Percentiles rank a stretch among this genome's conserved stretches.
phyloP scores from a whole-genome alignment of 257 asterid species.

The Anisodus acutangulus region DNA sequence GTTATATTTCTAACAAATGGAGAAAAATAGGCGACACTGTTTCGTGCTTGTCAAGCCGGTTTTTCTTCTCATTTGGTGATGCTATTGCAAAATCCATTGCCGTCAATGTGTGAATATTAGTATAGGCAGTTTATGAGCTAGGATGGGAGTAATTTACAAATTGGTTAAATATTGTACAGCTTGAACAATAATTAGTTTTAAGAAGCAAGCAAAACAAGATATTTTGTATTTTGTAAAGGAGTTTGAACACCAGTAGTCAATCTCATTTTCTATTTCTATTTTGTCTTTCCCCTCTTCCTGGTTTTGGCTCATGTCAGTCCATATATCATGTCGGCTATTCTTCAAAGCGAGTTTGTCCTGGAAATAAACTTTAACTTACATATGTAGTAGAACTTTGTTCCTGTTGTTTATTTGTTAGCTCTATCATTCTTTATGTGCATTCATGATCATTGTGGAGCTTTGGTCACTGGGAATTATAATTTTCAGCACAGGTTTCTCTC shows the following conservation, averaged over 20 bases:
- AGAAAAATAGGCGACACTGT: background rate
- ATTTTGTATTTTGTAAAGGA: constrained; percentile 23
- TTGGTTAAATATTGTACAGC: constrained; percentile 38
- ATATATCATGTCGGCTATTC: background rate
- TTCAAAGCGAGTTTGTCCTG: background rate
- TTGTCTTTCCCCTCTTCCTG: constrained; percentile 9
- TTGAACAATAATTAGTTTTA: constrained; percentile 32
- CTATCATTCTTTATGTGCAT: constrained; percentile 5
- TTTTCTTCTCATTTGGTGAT: background rate
- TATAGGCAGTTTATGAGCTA: constrained; percentile 29
- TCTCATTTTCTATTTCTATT: background rate
- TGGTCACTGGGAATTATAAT: background rate
- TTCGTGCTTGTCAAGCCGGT: constrained; percentile 3
- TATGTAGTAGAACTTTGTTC: background rate
- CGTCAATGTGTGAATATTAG: constrained; percentile 24
- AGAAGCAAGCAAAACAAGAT: constrained; percentile 20
- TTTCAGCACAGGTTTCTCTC: constrained; percentile 10
- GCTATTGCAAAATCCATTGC: constrained; percentile 24
- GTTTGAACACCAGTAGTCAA: constrained; percentile 13
- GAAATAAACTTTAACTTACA: constrained; percentile 15
- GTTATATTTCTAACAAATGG: constrained; percentile 7
- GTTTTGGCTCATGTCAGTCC: constrained; percentile 13
- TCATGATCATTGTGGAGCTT: constrained; percentile 12
- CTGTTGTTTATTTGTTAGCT: constrained; percentile 22
- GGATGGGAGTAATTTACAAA: constrained; percentile 32